Evolutionary conservation across 148 eudicot species (phyloP).

Genomic region (Amaranthus cruentus): DNA sequence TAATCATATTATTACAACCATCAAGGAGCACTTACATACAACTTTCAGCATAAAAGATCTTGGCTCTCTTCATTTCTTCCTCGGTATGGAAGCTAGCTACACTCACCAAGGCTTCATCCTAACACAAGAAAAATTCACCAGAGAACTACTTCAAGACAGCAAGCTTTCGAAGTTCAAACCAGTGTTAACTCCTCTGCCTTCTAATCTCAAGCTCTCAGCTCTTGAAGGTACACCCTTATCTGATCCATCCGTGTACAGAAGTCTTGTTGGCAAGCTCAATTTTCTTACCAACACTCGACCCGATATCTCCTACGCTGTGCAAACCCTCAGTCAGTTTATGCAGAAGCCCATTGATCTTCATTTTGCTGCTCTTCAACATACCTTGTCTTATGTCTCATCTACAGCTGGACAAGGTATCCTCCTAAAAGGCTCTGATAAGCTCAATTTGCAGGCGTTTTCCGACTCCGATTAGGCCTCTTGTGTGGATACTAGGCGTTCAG

Average conservation of each 20-base stretch:
- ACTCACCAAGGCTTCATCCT: not conserved
- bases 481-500: not conserved
- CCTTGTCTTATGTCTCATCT: not conserved
- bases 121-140: not conserved
- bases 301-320: not conserved
- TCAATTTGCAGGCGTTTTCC: not conserved
- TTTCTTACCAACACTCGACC: slow-evolving; percentile 8
- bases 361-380: not conserved
- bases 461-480: not conserved
- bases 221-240: not conserved
- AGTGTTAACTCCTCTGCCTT: not conserved
- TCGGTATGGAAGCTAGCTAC: not conserved
- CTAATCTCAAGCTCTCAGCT: not conserved
- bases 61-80: not conserved
- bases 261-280: not conserved
- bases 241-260: not conserved
- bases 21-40: not conserved
- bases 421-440: not conserved
- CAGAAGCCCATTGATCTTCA: not conserved
- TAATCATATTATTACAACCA: not conserved
- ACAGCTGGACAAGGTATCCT: not conserved
- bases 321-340: slow-evolving; percentile 4
- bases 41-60: slow-evolving; percentile 5
- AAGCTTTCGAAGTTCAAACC: too few species aligned
- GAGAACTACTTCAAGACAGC: not conserved